These are phyloP conservation scores for Backusella psychrophila DNA, from an alignment of 192 early-diverging fungal genomes.

Conservation along the genomic window DNA sequence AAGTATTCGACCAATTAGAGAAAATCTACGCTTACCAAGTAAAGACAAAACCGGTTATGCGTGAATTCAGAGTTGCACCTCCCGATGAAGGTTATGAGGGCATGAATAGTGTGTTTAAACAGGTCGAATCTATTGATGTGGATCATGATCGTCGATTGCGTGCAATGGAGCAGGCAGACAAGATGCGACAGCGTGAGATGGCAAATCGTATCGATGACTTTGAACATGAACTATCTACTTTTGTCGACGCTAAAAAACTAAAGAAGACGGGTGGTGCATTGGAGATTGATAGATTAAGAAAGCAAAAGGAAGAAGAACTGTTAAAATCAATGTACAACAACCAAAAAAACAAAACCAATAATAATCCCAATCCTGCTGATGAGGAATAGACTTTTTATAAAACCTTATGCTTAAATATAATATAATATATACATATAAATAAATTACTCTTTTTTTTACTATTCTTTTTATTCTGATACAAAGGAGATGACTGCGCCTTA, in stretches of 20 bases:
- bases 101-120: slow-evolving; percentile 63
- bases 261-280: slow-evolving; percentile 76
- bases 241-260: slow-evolving; percentile 63
- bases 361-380: neutral
- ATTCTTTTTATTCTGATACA: neutral
- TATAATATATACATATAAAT: neutral
- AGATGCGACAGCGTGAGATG: slow-evolving; percentile 64
- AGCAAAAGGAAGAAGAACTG: slow-evolving; percentile 66
- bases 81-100: slow-evolving; percentile 63
- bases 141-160: slow-evolving; percentile 63
- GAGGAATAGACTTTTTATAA: neutral
- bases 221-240: slow-evolving; percentile 65
- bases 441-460: too few species aligned
- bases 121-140: slow-evolving; percentile 66
- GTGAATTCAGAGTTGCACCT: slow-evolving; percentile 53
- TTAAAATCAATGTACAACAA: slow-evolving; percentile 48
- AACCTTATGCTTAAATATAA: neutral
- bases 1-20: slow-evolving; percentile 58
- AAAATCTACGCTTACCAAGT: slow-evolving; percentile 58
- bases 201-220: slow-evolving; percentile 73
- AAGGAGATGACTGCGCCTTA: neutral
- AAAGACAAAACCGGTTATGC: slow-evolving; percentile 38
- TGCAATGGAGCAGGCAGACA: slow-evolving; percentile 66
- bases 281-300: slow-evolving; percentile 66
- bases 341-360: neutral